Evolutionary conservation across 2,329 filamentous ascomycete species (phyloP), one percentile per base, ranked within the genome.

Genomic region (Lasiodiplodia hormozganensis): DNA sequence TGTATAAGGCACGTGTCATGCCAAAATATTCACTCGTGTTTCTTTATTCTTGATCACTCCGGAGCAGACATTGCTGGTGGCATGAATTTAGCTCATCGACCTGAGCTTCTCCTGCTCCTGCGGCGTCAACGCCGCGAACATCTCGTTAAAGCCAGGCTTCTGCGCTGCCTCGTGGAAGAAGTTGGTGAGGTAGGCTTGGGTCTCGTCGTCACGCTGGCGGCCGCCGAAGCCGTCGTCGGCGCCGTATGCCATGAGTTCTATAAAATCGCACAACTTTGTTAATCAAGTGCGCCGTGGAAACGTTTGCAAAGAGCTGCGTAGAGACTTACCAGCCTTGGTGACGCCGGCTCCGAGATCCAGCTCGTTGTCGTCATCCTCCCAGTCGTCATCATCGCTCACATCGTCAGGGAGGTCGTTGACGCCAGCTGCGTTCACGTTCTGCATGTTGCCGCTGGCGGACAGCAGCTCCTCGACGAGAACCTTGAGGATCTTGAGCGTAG

Each of bases 401-500:
- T 90, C 89, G 66, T 89, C 91, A 6, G 87, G 85, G 2, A 87
- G 84, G 0, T 88, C 88, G 0, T 88, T 86, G 0, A 89, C 90
- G 0, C 88, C 87, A 1, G 83, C 83, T 3, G 85, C 82, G 52
- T 88, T 87, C 0, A 89, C 53, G 25, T 68, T 70, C 7, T 68
- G 68, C 62, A 65, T 31, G 62, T 66, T 66, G 53, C 68, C 68
- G 4, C 92, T 90, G 1, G 94, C 93, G 0, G 92, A 93, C 6
- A 92, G 85, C 3, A 99, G 88, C 81, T 99, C 96, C 76, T 97
- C 93, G 57, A 98, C 91, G 10, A 99, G 88, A 4, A 98, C 91
- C 84, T 99, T 99, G 80, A 98, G 83, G 70, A 99, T 97, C 83
- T 99, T 99, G 76, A 99, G 86, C 1, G 93, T 90, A 0, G 94